Evolutionary conservation across 768 basidiomycete species (phyloP), one percentile per base, ranked within the genome.

Genomic region (Podaxis mareebaensis): DNA sequence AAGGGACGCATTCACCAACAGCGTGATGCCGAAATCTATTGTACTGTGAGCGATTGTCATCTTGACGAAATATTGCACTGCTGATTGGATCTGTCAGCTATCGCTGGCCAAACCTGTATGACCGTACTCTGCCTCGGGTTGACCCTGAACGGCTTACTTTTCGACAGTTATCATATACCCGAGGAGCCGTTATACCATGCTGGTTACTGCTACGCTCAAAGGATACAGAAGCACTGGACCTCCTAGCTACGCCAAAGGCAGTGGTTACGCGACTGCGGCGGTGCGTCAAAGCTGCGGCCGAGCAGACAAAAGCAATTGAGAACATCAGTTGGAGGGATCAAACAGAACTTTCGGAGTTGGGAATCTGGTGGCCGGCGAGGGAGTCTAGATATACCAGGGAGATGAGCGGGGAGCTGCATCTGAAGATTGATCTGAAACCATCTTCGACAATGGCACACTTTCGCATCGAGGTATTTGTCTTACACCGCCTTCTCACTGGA

Each of bases 51-150:
- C 68, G 17, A 1, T 13, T 46, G 17, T 46, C n/a, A 7, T 7
- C n/a, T 4, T 6, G 7, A 20, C n/a, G 44, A 20, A 17, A n/a
- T 20, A 46, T 20, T 8, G 17, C 44, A 20, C 10, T 46, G 20
- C 10, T 46, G 44, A 46, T 5, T 8, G 44, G 7, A n/a, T 46
- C 44, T 53, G 63, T 3, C 46, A 81, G 77, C 66, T 81, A 30
- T 78, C 70, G 30, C 67, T 81, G 36, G 76, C 78, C 15, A 79
- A 75, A 62, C 79, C 79, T 36, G 79, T 80, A 42, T 65, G 76
- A 68, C 20, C 4, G 7, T 22, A 24, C 26, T 28, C 26, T 4
- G 52, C n/a, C 22, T 15, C 48, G 22, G 36, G 22, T 51, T n/a
- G 28, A 30, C 58, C 58, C 6, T 53, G 49, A 48, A 49, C 49